Conservation (phyloP, 257 asterid genomes). For the Primulina eburnea region DNA sequence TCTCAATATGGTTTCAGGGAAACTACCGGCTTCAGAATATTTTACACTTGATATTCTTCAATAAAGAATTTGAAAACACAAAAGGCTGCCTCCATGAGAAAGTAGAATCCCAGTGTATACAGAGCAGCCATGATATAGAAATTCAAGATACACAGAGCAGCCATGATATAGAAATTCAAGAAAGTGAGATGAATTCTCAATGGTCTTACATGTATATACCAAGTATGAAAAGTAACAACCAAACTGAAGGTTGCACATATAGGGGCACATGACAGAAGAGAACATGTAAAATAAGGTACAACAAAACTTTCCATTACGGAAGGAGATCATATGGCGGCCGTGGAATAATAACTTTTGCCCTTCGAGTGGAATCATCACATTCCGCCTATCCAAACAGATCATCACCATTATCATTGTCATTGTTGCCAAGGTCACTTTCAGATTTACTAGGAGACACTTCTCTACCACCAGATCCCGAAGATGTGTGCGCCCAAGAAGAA, state of each 20-base stretch:
- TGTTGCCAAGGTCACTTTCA: constrained; percentile 30
- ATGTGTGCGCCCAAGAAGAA: constrained; percentile 75
- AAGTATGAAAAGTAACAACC: not conserved
- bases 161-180: not conserved
- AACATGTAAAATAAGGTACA: constrained; percentile 32
- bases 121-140: not conserved
- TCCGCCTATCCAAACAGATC: constrained; percentile 81
- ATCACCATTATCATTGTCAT: constrained; percentile 50
- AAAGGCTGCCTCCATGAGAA: not conserved
- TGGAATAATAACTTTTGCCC: constrained; percentile 27
- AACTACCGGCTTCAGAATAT: not conserved
- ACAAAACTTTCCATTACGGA: constrained; percentile 35
- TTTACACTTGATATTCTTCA: not conserved
- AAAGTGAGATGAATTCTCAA: not conserved
- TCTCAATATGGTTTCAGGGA: no score
- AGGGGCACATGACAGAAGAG: constrained; percentile 20
- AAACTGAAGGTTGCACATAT: constrained; percentile 15
- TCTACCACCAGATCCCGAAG: constrained; percentile 35
- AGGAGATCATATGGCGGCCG: constrained; percentile 33
- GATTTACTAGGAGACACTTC: constrained; percentile 40
- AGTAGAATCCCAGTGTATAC: not conserved
- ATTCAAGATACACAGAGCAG: no score
- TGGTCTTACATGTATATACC: not conserved
- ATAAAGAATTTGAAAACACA: not conserved
- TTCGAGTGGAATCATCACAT: constrained; percentile 24